Conservation (phyloP, 352 stramenopile species). For the Elongisporangium anandrum region DNA sequence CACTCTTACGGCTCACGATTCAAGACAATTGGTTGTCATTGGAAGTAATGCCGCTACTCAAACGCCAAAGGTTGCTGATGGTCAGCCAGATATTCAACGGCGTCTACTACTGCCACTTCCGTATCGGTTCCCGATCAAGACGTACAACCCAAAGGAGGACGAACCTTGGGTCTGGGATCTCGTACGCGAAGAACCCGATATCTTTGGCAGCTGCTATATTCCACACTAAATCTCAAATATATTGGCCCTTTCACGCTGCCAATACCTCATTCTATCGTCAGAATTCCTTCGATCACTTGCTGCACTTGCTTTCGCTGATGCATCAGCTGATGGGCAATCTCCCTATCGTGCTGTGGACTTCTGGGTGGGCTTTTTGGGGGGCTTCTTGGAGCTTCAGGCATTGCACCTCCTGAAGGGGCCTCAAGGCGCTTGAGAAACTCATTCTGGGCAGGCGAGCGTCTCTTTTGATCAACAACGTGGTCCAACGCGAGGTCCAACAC, state of each 20-base stretch:
- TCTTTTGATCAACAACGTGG: conserved; percentile 5
- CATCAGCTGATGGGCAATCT: conserved; percentile 17
- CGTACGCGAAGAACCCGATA: conserved; percentile 54
- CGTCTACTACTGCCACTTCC: conserved; percentile 44
- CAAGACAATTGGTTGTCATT: conserved; percentile 23
- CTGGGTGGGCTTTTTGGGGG: not conserved
- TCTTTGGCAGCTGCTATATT: conserved; percentile 72
- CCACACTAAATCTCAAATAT: conserved; percentile 16
- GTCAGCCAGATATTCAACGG: not conserved
- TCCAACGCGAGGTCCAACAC: not conserved
- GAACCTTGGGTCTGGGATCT: conserved; percentile 84
- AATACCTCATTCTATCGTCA: conserved; percentile 5
- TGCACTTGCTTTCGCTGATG: conserved; percentile 31
- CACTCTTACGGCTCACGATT: not conserved
- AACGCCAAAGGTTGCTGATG: conserved; percentile 3
- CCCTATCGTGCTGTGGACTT: not conserved
- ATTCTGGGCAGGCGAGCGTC: conserved; percentile 58
- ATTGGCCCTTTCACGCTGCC: not conserved
- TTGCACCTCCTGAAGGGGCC: not conserved
- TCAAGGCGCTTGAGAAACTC: conserved; percentile 47
- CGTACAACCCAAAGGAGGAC: conserved; percentile 63
- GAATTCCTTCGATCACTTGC: conserved; percentile 11
- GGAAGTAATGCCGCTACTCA: conserved; percentile 21
- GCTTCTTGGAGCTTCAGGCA: not conserved
- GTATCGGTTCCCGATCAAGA: conserved; percentile 61